Conservation (phyloP, 805 yeast species). For the Candida maris region DNA sequence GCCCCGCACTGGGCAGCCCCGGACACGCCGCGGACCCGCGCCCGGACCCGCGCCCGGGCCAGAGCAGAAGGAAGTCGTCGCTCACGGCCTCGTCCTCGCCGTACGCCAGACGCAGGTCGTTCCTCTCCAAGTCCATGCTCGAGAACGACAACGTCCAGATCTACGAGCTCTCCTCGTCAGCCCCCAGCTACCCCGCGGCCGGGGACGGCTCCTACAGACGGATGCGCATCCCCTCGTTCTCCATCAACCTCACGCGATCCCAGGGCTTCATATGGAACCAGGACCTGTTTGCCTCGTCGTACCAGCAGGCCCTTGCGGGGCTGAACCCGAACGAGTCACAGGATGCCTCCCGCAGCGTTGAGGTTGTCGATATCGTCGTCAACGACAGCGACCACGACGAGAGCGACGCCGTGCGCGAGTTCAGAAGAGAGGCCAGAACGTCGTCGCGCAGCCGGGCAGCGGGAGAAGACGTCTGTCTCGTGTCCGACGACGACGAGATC, state of each 20-base stretch:
- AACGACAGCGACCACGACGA: slow-evolving; percentile 14
- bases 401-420: slow-evolving; percentile 5
- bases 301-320: slow-evolving; percentile 51
- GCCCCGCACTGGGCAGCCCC: no score
- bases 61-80: slow-evolving; percentile 30
- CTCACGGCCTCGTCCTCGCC: slow-evolving; percentile 44
- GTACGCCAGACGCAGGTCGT: slow-evolving; percentile 52
- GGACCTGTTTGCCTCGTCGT: slow-evolving; percentile 68
- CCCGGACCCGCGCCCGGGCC: no score
- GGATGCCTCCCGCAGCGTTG: slow-evolving; percentile 18
- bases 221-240: slow-evolving; percentile 31
- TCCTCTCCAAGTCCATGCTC: slow-evolving; percentile 55
- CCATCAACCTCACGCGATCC: slow-evolving; percentile 52
- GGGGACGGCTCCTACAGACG: slow-evolving; percentile 7
- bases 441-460: slow-evolving; percentile 5
- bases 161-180: slow-evolving; percentile 40
- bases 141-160: slow-evolving; percentile 51
- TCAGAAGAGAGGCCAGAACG: background rate
- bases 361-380: slow-evolving; percentile 25
- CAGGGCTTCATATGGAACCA: slow-evolving; percentile 80
- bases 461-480: slow-evolving; percentile 2
- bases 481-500: slow-evolving; percentile 12
- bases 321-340: slow-evolving; percentile 22
- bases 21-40: no score
- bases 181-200: slow-evolving; percentile 10